A percentile compares a stretch with the other conserved stretches of the same genome.
Evolutionary conservation across 1,284 basidiomycete species (phyloP).

Genomic region (Puccinia novopanici): DNA sequence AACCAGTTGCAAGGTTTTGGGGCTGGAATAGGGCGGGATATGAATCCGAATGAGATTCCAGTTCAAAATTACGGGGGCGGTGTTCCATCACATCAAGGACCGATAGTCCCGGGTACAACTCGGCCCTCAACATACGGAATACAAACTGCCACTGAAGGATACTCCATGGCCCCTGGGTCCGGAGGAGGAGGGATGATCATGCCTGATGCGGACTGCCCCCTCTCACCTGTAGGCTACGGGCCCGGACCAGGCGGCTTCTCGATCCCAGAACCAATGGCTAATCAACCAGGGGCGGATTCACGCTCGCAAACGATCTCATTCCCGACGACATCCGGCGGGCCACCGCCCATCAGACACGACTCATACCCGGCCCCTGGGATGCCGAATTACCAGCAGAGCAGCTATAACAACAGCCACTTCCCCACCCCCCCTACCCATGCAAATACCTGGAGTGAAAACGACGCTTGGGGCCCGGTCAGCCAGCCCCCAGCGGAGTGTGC

Average conservation of each 20-base stretch:
- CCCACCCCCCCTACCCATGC: constrained; percentile 1
- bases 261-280: constrained; percentile 27
- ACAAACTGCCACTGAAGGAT: background rate
- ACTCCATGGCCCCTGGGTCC: background rate
- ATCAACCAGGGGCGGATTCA: background rate
- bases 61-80: constrained; percentile 5
- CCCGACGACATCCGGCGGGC: background rate
- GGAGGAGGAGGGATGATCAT: constrained; percentile 33
- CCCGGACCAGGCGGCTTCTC: constrained; percentile 45
- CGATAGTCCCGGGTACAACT: background rate
- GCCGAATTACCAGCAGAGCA: constrained; percentile 4
- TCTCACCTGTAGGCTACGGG: constrained; percentile 22
- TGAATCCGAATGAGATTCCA: constrained; percentile 7
- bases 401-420: background rate
- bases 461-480: background rate
- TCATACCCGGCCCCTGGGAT: background rate
- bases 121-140: background rate
- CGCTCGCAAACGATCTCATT: constrained; percentile 17
- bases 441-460: constrained; percentile 15
- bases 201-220: constrained; percentile 11
- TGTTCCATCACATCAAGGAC: background rate
- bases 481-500: background rate
- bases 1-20: constrained; percentile 44
- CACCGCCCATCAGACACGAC: constrained; percentile 27
- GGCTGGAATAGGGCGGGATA: constrained; percentile 41